Evolutionary conservation across 306 rosid genomes (phyloP), one percentile per base, ranked within the genome.

Genomic region (Datisca glomerata): DNA sequence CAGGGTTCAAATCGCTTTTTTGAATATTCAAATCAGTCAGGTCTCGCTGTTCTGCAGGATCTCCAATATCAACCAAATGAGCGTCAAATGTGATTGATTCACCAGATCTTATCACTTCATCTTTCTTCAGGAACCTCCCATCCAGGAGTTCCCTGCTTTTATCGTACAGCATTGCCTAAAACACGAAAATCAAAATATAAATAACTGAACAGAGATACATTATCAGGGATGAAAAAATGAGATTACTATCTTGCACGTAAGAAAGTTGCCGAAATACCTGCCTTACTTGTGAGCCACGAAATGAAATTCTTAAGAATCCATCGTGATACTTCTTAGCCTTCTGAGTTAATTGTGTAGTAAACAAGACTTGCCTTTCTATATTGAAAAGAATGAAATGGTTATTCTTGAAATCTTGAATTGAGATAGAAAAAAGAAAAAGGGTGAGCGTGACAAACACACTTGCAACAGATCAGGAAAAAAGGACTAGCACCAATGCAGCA

Each of bases 271-370:
- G 7, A 62, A 56, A 14, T 62, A 84, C 92, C 92, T 79, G 75
- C 68, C 72, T 69, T 65, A 71, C 75, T 9, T 11, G 64, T 18
- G 83, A 73, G 57, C 78, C 80, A 49, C 63, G 62, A 23, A 49
- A 14, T 54, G 64, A 53, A 44, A 79, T 61, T 37, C 39, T 61
- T 61, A 79, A 66, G 59, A 84, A 63, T 20, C 93, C 93, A 41
- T 84, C 84, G 16, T 73, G 84, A 64, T 65, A 79, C 75, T 63
- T 79, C 65, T 76, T 76, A 41, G 71, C 52, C 41, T 84, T 79
- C 61, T 76, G 75, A 42, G 79, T 71, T 53, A 77, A 43, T 39
- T 80, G 81, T 29, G 78, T 27, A 45, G 95, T 71, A 60, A 79
- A 84, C 12, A 73, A 49, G 31, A 68, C 81, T 58, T 73, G 68